Evolutionary conservation across 805 yeast genomes (phyloP).

Genomic region (Hanseniaspora meyeri): DNA sequence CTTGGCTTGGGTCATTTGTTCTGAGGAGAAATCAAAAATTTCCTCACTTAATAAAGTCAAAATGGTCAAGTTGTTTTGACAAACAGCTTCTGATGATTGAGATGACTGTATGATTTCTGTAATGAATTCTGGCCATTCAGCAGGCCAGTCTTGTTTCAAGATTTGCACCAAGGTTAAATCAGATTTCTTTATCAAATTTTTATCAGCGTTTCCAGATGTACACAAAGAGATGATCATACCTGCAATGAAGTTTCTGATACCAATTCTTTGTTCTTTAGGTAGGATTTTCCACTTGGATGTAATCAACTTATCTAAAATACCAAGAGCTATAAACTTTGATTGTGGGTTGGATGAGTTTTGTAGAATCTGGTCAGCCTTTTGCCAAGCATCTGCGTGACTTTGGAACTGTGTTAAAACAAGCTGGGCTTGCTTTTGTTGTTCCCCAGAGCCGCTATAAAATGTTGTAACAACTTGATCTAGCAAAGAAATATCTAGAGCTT

Average conservation of each 20-base stretch:
- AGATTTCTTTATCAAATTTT: slow-evolving; percentile 79
- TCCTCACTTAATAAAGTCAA: slow-evolving; percentile 84
- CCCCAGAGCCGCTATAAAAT: slow-evolving; percentile 68
- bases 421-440: slow-evolving; percentile 57
- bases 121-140: slow-evolving; percentile 92
- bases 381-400: slow-evolving; percentile 94
- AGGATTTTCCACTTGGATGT: slow-evolving; percentile 87
- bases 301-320: slow-evolving; percentile 80
- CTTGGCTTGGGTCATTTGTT: slow-evolving; percentile 93
- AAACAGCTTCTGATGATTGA: slow-evolving; percentile 75
- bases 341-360: slow-evolving; percentile 70
- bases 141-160: slow-evolving; percentile 98
- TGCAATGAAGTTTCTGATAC: slow-evolving; percentile 86
- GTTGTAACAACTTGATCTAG: slow-evolving; percentile 78
- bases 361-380: slow-evolving; percentile 76
- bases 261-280: slow-evolving; percentile 78
- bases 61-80: slow-evolving; percentile 95
- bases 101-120: slow-evolving; percentile 84
- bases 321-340: slow-evolving; percentile 81
- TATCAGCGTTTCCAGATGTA: slow-evolving; percentile 51
- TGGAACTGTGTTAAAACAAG: slow-evolving; percentile 66
- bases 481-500: slow-evolving; percentile 64
- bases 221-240: slow-evolving; percentile 87
- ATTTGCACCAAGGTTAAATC: slow-evolving; percentile 89
- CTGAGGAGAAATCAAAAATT: slow-evolving; percentile 89